These are phyloP conservation scores for Tetrahymena malaccensis DNA, from an alignment of 73 alveolate genomes.

Conservation along the genomic window DNA sequence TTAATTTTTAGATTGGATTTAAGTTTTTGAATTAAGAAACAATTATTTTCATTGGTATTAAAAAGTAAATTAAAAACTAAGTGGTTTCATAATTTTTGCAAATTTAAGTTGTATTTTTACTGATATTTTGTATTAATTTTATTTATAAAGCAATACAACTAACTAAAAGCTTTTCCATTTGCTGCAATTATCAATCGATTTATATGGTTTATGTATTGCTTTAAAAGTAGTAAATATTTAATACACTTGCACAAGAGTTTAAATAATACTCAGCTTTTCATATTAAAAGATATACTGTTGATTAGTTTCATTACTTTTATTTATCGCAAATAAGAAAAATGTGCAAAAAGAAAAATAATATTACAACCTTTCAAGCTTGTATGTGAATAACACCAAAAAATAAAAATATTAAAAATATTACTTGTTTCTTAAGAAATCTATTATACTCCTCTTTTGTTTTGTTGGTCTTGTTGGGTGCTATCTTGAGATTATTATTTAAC, in stretches of 20 bases:
- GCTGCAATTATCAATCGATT: too few species aligned
- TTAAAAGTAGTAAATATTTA: too few species aligned
- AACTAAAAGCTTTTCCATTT: too few species aligned
- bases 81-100: background rate
- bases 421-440: background rate
- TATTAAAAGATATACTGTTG: background rate
- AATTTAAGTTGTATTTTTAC: background rate
- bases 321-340: background rate
- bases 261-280: background rate
- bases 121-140: background rate
- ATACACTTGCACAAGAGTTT: background rate
- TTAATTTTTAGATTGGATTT: too few species aligned
- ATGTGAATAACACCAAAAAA: background rate
- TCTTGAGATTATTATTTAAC: background rate
- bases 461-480: background rate
- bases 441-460: background rate
- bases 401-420: background rate
- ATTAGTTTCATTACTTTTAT: background rate
- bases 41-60: too few species aligned
- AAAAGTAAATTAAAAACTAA: too few species aligned
- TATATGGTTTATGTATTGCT: background rate
- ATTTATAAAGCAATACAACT: background rate
- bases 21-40: too few species aligned
- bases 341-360: background rate
- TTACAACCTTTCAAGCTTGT: background rate